Conservation (phyloP, 345 rosid species). For the Aethionema arabicum region DNA sequence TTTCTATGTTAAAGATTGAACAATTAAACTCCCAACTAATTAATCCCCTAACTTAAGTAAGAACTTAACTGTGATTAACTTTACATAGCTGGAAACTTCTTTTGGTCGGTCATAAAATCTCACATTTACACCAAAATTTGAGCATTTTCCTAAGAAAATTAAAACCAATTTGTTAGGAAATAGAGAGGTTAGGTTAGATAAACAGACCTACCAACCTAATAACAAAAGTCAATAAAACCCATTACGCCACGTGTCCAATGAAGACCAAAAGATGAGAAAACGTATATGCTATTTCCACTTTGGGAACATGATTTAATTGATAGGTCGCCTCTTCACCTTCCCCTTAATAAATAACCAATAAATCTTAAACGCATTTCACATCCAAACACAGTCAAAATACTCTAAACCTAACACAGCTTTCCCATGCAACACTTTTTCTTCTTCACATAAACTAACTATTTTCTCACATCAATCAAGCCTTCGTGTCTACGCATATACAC, state of each 20-base stretch:
- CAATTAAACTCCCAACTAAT: too few species aligned
- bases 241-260: slow-evolving; percentile 18
- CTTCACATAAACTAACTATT: neutral
- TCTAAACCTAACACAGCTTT: slow-evolving; percentile 34
- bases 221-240: slow-evolving; percentile 24
- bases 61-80: too few species aligned
- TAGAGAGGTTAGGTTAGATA: slow-evolving; percentile 31
- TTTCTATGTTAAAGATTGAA: too few species aligned
- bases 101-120: too few species aligned
- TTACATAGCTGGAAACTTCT: too few species aligned
- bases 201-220: slow-evolving; percentile 33
- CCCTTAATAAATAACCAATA: slow-evolving; percentile 16
- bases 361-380: slow-evolving; percentile 36
- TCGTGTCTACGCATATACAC: slow-evolving; percentile 30
- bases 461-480: slow-evolving; percentile 26
- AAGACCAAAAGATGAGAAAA: neutral
- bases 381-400: slow-evolving; percentile 39
- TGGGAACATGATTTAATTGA: slow-evolving; percentile 19
- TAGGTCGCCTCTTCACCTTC: slow-evolving; percentile 35
- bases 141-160: neutral
- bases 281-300: slow-evolving; percentile 30
- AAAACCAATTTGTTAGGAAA: slow-evolving; percentile 27
- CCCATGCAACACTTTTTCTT: slow-evolving; percentile 34
- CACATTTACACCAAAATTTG: neutral
- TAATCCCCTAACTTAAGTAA: too few species aligned